Conservation (phyloP, 2,329 filamentous ascomycete species). For the Microsporum canis region DNA sequence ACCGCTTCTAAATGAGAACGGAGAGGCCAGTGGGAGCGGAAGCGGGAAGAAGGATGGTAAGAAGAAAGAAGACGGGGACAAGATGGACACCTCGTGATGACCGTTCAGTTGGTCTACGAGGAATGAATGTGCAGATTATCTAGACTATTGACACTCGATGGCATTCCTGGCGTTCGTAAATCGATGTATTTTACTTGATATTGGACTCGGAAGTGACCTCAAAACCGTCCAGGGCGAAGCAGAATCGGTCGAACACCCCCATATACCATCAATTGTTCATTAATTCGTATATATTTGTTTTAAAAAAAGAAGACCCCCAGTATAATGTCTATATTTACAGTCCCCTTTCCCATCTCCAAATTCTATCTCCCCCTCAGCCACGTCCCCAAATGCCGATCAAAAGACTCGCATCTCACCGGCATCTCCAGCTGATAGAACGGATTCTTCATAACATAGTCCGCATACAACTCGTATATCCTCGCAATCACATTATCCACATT, state of each 20-base stretch:
- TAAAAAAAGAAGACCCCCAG: not conserved
- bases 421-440: slow-evolving; percentile 97
- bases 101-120: slow-evolving; percentile 1
- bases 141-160: slow-evolving; percentile 4
- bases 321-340: not conserved
- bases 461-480: slow-evolving; percentile 86
- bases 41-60: slow-evolving; percentile 39
- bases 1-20: slow-evolving; percentile 52
- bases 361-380: slow-evolving; percentile 57
- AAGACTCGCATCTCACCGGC: slow-evolving; percentile 90
- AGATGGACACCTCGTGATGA: slow-evolving; percentile 78
- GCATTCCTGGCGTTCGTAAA: slow-evolving; percentile 3
- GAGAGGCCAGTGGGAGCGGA: slow-evolving; percentile 53
- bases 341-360: slow-evolving; percentile 16
- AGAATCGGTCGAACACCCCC: not conserved
- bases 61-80: slow-evolving; percentile 51
- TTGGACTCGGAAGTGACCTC: not conserved
- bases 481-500: slow-evolving; percentile 76
- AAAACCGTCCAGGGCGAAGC: not conserved
- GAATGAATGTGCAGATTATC: not conserved
- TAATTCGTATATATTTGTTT: not conserved
- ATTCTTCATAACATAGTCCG: slow-evolving; percentile 99
- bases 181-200: not conserved
- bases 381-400: slow-evolving; percentile 72
- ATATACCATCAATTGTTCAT: not conserved